phyloP scores from a whole-genome alignment of 305 asterid genomes.

The Nicotiana rustica region DNA sequence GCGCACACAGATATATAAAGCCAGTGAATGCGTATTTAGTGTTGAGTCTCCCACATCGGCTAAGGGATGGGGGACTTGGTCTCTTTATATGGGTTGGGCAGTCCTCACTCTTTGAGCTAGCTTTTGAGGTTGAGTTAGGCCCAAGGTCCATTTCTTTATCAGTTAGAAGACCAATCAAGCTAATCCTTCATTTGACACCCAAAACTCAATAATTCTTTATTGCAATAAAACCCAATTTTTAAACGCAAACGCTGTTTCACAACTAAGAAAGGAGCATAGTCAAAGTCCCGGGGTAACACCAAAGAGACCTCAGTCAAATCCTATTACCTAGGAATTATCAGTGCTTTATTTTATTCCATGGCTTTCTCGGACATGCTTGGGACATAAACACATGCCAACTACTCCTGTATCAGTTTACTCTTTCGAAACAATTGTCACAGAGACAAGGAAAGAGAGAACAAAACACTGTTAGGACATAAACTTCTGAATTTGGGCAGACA shows the following conservation, averaged over 20 bases:
- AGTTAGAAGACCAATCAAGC: not conserved
- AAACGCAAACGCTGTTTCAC: not conserved
- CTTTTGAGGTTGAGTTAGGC: too few species aligned
- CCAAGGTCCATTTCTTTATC: too few species aligned
- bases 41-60: too few species aligned
- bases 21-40: not conserved
- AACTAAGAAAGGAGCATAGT: not conserved
- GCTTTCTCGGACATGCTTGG: not conserved
- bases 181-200: conserved; percentile 8
- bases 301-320: conserved; percentile 8
- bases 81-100: too few species aligned
- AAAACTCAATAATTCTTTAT: not conserved
- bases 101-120: too few species aligned
- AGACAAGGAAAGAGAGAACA: not conserved
- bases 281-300: not conserved
- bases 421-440: not conserved
- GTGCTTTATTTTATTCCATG: not conserved
- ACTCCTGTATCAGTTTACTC: not conserved
- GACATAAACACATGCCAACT: conserved; percentile 1
- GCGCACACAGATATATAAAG: conserved; percentile 13
- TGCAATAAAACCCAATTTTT: not conserved
- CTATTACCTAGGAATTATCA: conserved; percentile 1
- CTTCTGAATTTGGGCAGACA: not conserved
- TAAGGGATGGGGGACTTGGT: too few species aligned
- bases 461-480: not conserved